Evolutionary conservation across 768 basidiomycete genomes (phyloP).

Genomic region (Psilocybe cyanescens): DNA sequence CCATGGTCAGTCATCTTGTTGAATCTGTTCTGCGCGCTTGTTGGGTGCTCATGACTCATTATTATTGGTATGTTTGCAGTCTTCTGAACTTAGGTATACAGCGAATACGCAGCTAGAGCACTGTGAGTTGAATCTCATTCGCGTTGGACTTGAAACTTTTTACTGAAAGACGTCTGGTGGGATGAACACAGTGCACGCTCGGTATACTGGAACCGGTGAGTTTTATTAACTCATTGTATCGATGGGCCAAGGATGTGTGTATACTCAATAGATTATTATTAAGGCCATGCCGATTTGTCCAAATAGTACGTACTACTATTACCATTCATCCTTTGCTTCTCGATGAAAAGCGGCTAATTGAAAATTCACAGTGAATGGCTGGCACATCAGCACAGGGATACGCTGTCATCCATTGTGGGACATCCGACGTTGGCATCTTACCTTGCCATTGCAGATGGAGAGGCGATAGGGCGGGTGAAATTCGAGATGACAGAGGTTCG

Average conservation of each 20-base stretch:
- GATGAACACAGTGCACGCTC: conserved; percentile 75
- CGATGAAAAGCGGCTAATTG: conserved; percentile 8
- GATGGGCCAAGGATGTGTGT: neutral
- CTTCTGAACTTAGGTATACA: conserved; percentile 92
- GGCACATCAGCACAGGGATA: conserved; percentile 96
- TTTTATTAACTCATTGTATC: conserved; percentile 16
- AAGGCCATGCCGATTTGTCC: conserved; percentile 94
- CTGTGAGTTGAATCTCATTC: conserved; percentile 53
- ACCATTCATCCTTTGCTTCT: neutral
- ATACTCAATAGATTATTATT: conserved; percentile 8
- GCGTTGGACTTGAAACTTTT: neutral
- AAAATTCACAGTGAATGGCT: conserved; percentile 81
- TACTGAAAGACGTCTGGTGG: conserved; percentile 19
- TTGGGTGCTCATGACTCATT: conserved; percentile 6
- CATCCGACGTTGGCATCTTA: conserved; percentile 87
- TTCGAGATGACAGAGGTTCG: conserved; percentile 96
- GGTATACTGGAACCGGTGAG: conserved; percentile 94
- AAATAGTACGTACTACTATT: conserved; percentile 73
- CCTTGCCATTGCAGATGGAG: conserved; percentile 92
- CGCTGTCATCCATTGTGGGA: conserved; percentile 89
- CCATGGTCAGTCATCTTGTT: conserved; percentile 42
- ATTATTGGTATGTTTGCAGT: conserved; percentile 43
- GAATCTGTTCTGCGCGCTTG: conserved; percentile 9
- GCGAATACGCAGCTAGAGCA: conserved; percentile 97
- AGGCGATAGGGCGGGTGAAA: conserved; percentile 84